Evolutionary conservation across 495 filamentous ascomycete genomes (phyloP).

Genomic region (Neurospora sp.): DNA sequence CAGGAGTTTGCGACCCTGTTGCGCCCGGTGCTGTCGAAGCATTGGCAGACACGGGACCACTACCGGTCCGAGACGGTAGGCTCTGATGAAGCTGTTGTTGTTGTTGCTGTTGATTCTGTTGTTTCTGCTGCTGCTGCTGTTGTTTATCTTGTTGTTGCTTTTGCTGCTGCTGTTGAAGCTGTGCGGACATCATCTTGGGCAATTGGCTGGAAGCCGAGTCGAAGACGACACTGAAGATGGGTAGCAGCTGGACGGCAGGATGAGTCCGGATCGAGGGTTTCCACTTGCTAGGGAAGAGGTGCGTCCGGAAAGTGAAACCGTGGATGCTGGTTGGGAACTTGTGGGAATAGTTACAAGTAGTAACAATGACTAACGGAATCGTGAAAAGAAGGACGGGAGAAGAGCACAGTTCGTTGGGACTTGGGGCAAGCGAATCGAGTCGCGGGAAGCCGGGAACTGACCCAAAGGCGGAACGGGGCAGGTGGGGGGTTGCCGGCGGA

Average conservation of each 20-base stretch:
- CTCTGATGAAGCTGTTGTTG: constrained; percentile 6
- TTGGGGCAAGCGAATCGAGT: not conserved
- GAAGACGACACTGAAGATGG: not conserved
- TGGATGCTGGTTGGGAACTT: not conserved
- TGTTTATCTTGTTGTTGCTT: not conserved
- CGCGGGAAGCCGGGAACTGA: not conserved
- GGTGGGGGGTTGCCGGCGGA: not conserved
- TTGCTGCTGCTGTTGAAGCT: constrained; percentile 5
- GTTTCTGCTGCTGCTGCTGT: not conserved
- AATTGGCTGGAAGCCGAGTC: not conserved
- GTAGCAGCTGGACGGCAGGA: not conserved
- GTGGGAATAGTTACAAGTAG: not conserved
- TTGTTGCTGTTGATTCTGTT: constrained; percentile 7
- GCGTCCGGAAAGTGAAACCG: not conserved
- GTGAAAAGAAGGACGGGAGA: not conserved
- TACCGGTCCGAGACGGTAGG: not conserved
- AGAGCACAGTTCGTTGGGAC: not conserved
- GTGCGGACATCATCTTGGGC: constrained; percentile 6
- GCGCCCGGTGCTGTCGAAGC: not conserved
- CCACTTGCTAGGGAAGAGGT: not conserved
- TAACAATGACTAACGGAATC: not conserved
- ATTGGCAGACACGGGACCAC: not conserved
- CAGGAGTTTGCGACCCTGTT: not conserved
- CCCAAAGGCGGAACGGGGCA: not conserved
- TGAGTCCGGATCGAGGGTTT: not conserved